phyloP scores from a whole-genome alignment of 352 stramenopile species.

The Ophiocytium majus region DNA sequence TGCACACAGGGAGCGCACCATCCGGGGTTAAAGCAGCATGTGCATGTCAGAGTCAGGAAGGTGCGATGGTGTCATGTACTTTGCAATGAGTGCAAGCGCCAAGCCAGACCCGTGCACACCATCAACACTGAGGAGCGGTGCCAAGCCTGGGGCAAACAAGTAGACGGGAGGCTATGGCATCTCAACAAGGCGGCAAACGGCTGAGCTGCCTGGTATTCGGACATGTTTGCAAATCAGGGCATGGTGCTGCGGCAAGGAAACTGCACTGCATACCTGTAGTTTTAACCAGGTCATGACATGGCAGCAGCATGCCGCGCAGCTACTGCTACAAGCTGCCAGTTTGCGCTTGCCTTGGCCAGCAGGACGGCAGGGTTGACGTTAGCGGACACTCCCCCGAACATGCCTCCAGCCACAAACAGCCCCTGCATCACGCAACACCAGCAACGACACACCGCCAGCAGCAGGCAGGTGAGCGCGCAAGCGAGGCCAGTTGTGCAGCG shows the following conservation, averaged over 20 bases:
- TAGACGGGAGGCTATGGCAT: background rate
- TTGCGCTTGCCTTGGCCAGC: background rate
- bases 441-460: background rate
- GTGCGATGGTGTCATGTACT: background rate
- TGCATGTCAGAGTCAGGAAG: background rate
- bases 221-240: background rate
- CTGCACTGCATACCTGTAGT: background rate
- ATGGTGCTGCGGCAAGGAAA: background rate
- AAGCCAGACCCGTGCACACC: too few relatives aligned
- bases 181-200: background rate
- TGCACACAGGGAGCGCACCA: background rate
- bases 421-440: background rate
- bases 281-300: background rate
- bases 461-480: background rate
- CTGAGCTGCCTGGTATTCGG: background rate
- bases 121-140: background rate
- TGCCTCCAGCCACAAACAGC: background rate
- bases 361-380: background rate
- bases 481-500: background rate
- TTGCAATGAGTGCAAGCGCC: too few relatives aligned
- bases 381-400: background rate
- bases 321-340: background rate
- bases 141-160: background rate
- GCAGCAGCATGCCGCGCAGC: background rate
- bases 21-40: background rate